Percentiles rank a stretch among this genome's conserved stretches.
Conservation (phyloP, 2,329 filamentous ascomycete species). For the Colletotrichum sp. region DNA sequence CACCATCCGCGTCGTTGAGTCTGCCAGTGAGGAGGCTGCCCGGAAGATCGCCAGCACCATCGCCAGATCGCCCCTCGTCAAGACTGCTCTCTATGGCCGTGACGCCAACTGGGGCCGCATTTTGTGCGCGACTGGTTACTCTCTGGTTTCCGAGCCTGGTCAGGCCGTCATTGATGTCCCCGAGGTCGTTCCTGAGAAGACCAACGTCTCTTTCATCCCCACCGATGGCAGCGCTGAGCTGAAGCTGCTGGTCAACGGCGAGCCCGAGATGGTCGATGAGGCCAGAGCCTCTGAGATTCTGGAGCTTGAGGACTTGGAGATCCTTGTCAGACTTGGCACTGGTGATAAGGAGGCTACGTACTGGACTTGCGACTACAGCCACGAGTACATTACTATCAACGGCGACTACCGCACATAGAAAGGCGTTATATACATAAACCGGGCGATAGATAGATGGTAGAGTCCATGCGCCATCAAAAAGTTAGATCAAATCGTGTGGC, state of each 20-base stretch:
- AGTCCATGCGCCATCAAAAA: background rate
- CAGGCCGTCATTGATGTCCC: slow-evolving; percentile 62
- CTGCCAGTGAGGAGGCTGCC: slow-evolving; percentile 71
- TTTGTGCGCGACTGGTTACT: slow-evolving; percentile 90
- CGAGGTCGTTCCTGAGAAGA: slow-evolving; percentile 71
- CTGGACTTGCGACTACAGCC: slow-evolving; percentile 88
- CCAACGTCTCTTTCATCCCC: slow-evolving; percentile 80
- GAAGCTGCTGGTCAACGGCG: slow-evolving; percentile 78
- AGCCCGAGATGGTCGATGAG: slow-evolving; percentile 82
- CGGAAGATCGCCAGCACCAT: slow-evolving; percentile 86
- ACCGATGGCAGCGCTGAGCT: slow-evolving; percentile 78
- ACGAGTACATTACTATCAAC: slow-evolving; percentile 77
- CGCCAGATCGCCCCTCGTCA: slow-evolving; percentile 90
- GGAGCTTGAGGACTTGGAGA: slow-evolving; percentile 79
- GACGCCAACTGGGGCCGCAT: slow-evolving; percentile 99
- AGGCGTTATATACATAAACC: background rate
- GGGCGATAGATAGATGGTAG: background rate
- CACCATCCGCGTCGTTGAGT: slow-evolving; percentile 82
- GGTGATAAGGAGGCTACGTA: slow-evolving; percentile 72
- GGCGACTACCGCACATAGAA: slow-evolving; percentile 66
- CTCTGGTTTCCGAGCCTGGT: slow-evolving; percentile 64
- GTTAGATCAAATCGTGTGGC: background rate
- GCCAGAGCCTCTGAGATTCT: slow-evolving; percentile 77
- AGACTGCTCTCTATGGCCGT: slow-evolving; percentile 95
- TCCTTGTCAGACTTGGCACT: slow-evolving; percentile 75